Base-by-base conservation (phyloP, 2,329 filamentous ascomycete genomes). In the Aureobasidium lini region DNA sequence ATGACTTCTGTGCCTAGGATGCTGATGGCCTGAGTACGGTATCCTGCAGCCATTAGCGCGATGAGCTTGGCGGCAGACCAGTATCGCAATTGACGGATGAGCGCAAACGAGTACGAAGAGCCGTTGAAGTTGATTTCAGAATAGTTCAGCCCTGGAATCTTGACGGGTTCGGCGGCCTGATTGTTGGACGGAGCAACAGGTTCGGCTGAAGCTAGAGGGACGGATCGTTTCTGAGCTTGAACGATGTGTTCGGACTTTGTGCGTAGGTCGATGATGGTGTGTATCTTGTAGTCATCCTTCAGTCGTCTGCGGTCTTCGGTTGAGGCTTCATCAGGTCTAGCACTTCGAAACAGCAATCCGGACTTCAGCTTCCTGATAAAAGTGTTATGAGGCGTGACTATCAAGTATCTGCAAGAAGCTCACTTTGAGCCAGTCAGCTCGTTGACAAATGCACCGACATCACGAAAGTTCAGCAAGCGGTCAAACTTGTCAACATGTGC, bases 261-360 rank as follows among this genome's bases (percentile, higher is more conserved):
- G 59, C 91, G 83, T 10, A 95, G 76, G 74, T 95, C 91, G 61
- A 95, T 81, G 42, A 95, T 82, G 2, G 85, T 89, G 64, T 79
- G 82, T 63, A 95, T 82, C 23, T 81, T 79, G 65, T 86, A 80
- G 34, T 84, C 79, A 7, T 84, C 73, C 9, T 76, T 72, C 10
- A 95, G 78, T 34, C 77, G 74, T 36, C 76, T 70, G 59, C 82
- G 81, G 72, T 95, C 91, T 37, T 77, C 69, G 18, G 78, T 67
- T 0, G 88, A 87, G 37, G 89, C 88, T 70, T 90, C 84, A 68
- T 95, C 90, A 80, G 82, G 83, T 66, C 85, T 78, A 15, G 86
- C 87, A 61, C 86, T 88, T 60, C 87, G 83, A 69, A 81, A 90
- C 23, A 90, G 57, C 9, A 62, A 16, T 32, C 57, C 60, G 15